These are phyloP conservation scores for Suhomyces faveliae DNA, from an alignment of 805 yeast species.

Conservation along the genomic window DNA sequence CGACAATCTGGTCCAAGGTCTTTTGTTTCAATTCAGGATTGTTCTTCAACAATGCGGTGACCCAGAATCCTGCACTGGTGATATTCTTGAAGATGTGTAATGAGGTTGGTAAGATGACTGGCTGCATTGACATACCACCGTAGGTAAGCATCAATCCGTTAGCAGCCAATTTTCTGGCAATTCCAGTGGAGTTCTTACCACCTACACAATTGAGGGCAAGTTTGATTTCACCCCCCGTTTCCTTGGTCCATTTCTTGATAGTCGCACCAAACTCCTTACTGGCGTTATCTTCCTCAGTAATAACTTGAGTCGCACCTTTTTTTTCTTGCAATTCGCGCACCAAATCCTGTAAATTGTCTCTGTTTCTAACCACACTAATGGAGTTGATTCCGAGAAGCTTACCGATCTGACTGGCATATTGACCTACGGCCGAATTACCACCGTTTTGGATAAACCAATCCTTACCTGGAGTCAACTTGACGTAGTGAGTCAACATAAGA, in stretches of 20 bases:
- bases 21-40: slow-evolving; percentile 34
- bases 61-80: slow-evolving; percentile 90
- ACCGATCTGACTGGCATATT: slow-evolving; percentile 86
- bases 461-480: slow-evolving; percentile 53
- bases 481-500: slow-evolving; percentile 76
- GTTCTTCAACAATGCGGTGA: slow-evolving; percentile 51
- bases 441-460: slow-evolving; percentile 97
- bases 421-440: slow-evolving; percentile 93
- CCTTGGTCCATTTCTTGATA: slow-evolving; percentile 53
- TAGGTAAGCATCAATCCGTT: slow-evolving; percentile 84
- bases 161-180: slow-evolving; percentile 76
- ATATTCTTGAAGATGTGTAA: slow-evolving; percentile 87
- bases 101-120: slow-evolving; percentile 87
- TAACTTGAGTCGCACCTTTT: slow-evolving; percentile 84
- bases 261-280: slow-evolving; percentile 64
- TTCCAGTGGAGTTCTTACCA: slow-evolving; percentile 76
- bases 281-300: slow-evolving; percentile 82
- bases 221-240: slow-evolving; percentile 53
- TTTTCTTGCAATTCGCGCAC: slow-evolving; percentile 47
- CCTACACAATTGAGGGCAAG: slow-evolving; percentile 93
- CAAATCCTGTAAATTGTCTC: slow-evolving; percentile 69
- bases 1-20: slow-evolving; percentile 37
- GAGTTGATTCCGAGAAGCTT: slow-evolving; percentile 76
- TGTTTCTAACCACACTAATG: slow-evolving; percentile 81
- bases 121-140: slow-evolving; percentile 97